Evolutionary conservation across 768 basidiomycete species (phyloP).

Genomic region (Boletus rex-veris): DNA sequence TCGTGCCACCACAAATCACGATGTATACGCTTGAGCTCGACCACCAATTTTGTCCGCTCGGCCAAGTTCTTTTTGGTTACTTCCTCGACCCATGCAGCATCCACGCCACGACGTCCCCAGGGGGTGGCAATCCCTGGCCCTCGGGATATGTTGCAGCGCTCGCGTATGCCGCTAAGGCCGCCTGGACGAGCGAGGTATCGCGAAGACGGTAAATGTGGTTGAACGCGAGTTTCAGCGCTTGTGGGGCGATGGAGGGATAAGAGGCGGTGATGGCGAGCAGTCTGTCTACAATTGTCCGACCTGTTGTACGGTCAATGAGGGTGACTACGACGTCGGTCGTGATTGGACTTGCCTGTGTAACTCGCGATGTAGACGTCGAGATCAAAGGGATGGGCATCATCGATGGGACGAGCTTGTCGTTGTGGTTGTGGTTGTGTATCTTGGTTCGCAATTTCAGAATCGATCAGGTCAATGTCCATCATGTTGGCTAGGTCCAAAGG

Average conservation of each 20-base stretch:
- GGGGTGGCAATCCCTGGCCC: slow-evolving; percentile 42
- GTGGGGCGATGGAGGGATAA: slow-evolving; percentile 67
- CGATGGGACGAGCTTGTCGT: slow-evolving; percentile 45
- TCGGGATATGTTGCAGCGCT: slow-evolving; percentile 31
- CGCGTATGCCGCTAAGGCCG: slow-evolving; percentile 53
- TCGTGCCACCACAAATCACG: slow-evolving; percentile 98
- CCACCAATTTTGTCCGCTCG: slow-evolving; percentile 83
- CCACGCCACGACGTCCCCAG: slow-evolving; percentile 48
- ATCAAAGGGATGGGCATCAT: slow-evolving; percentile 85
- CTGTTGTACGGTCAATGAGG: slow-evolving; percentile 34
- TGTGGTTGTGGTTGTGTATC: slow-evolving; percentile 9
- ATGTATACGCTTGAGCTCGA: slow-evolving; percentile 87
- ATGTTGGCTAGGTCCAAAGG: slow-evolving; percentile 1
- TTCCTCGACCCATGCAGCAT: slow-evolving; percentile 74
- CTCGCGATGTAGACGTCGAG: slow-evolving; percentile 74
- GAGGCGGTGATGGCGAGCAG: slow-evolving; percentile 62
- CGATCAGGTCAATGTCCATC: slow-evolving; percentile 32
- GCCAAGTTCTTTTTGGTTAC: slow-evolving; percentile 58
- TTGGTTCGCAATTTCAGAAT: slow-evolving; percentile 22
- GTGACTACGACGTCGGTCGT: not conserved
- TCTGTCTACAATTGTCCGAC: slow-evolving; percentile 73
- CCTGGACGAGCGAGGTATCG: slow-evolving; percentile 60
- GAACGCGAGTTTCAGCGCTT: slow-evolving; percentile 67
- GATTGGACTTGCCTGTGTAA: slow-evolving; percentile 58
- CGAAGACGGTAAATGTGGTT: slow-evolving; percentile 62